Evolutionary conservation across 306 rosid species (phyloP), one percentile per base, ranked within the genome.

Genomic region (Quercus aquifolioides): DNA sequence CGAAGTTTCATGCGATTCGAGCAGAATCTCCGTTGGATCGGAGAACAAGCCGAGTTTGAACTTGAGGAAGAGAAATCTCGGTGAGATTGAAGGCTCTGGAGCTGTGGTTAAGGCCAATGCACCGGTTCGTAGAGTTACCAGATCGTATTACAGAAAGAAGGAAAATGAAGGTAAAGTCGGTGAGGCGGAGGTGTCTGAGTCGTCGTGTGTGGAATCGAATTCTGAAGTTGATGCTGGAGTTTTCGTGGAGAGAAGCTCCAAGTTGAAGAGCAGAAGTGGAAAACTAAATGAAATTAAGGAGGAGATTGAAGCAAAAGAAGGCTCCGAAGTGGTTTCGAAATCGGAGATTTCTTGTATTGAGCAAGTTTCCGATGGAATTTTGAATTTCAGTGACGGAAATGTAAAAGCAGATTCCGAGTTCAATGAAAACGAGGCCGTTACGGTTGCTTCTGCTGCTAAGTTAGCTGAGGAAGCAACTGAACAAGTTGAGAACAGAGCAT

Each of bases 161-260:
- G 76, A 73, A 31, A 76, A 21, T 19, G 84, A 67, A 56, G 82
- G 78, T 43, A 80, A 80, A 72, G 83, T 21, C 55, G 76, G 82
- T n/a, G 92, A 85, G 49, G 80, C 71, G 3, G 93, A 92, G 59
- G 82, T 83, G 4, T 90, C 98, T 0, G 94, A 91, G 75, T 81
- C 87, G 60, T 92, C 99, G 55, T 95, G 98, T 17, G 99, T 93
- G 80, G 97, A 92, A 67, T 95, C 99, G 3, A 91, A 70, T 79
- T 87, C 87, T 25, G 87, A 90, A 52, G 82, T 80, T 68, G 81
- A 33, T 59, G 80, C 77, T 75, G 85, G 54, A 18, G 59, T 26
- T 69, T 14, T 63, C 5, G 58, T 69, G 14, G 77, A 71, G 57
- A 84, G 85, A 28, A 89, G 67, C 70, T 71, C 84, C 73, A 88